Percentiles rank a stretch among this genome's conserved stretches.
Conservation (phyloP, 345 rosid genomes). For the Draba incana region DNA sequence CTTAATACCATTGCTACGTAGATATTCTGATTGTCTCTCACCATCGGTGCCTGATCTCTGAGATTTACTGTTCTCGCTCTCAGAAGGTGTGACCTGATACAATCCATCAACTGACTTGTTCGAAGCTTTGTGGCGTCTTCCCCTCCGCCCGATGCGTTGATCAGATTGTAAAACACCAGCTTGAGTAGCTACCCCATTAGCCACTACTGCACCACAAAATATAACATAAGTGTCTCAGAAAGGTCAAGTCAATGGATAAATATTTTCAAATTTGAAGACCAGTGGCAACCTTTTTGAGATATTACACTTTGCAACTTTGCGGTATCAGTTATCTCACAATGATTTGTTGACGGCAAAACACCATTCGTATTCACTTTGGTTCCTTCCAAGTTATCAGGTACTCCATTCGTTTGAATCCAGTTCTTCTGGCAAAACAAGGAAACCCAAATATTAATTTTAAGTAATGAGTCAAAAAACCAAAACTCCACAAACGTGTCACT, state of each 20-base stretch:
- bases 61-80: conserved; percentile 53
- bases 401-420: conserved; percentile 41
- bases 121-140: conserved; percentile 76
- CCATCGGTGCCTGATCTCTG: conserved; percentile 36
- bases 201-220: conserved; percentile 44
- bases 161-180: conserved; percentile 55
- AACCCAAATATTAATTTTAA: conserved; percentile 10
- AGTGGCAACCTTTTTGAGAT: conserved; percentile 55
- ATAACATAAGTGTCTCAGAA: conserved; percentile 21
- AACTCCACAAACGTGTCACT: conserved; percentile 10
- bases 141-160: conserved; percentile 62
- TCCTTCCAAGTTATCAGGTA: conserved; percentile 45
- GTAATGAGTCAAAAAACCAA: conserved; percentile 1
- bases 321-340: conserved; percentile 40
- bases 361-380: conserved; percentile 37
- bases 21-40: conserved; percentile 41
- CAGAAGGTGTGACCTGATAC: conserved; percentile 46
- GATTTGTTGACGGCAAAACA: conserved; percentile 33
- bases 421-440: conserved; percentile 50
- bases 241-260: conserved; percentile 18
- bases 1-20: conserved; percentile 44
- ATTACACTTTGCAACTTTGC: conserved; percentile 37
- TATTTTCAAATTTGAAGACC: neutral
- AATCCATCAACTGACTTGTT: conserved; percentile 58
- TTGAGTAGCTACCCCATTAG: conserved; percentile 48